A percentile compares a stretch with the other conserved stretches of the same genome.
Conservation (phyloP, 2,329 filamentous ascomycete genomes). For the Xylariaceae sp. region DNA sequence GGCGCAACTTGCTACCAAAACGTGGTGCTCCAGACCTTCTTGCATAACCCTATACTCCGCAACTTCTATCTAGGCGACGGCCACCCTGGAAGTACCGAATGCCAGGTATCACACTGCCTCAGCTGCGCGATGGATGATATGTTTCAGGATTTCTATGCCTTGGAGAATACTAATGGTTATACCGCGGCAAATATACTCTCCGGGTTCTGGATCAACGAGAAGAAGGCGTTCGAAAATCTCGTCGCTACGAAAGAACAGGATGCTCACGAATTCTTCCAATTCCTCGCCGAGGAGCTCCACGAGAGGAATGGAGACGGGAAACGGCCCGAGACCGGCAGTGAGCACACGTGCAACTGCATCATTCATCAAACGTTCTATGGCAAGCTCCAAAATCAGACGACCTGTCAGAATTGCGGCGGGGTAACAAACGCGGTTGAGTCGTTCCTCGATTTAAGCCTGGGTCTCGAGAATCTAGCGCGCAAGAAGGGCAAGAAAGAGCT, state of each 20-base stretch:
- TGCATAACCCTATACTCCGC: conserved; percentile 87
- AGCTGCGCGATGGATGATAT: conserved; percentile 70
- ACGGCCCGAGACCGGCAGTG: conserved; percentile 54
- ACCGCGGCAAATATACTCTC: conserved; percentile 85
- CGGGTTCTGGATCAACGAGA: conserved; percentile 83
- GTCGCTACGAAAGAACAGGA: conserved; percentile 95
- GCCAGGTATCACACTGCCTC: conserved; percentile 58
- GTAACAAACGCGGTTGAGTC: conserved; percentile 80
- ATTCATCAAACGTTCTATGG: conserved; percentile 94
- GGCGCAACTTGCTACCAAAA: conserved; percentile 99
- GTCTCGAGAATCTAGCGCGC: conserved; percentile 71
- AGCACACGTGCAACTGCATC: conserved; percentile 76
- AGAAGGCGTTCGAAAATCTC: conserved; percentile 65
- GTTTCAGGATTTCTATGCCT: conserved; percentile 66
- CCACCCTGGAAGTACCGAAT: conserved; percentile 70
- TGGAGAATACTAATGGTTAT: conserved; percentile 81
- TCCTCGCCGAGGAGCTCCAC: conserved; percentile 87
- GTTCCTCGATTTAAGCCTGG: conserved; percentile 85
- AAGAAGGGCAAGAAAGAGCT: conserved; percentile 55
- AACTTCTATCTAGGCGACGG: conserved; percentile 92
- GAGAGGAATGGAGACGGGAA: conserved; percentile 71
- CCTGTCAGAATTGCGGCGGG: conserved; percentile 81
- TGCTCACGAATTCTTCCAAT: conserved; percentile 95
- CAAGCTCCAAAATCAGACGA: conserved; percentile 84
- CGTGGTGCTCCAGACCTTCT: conserved; percentile 85